Evolutionary conservation across 305 asterid genomes (phyloP), one percentile per base, ranked within the genome.

Genomic region (Ajuga reptans): DNA sequence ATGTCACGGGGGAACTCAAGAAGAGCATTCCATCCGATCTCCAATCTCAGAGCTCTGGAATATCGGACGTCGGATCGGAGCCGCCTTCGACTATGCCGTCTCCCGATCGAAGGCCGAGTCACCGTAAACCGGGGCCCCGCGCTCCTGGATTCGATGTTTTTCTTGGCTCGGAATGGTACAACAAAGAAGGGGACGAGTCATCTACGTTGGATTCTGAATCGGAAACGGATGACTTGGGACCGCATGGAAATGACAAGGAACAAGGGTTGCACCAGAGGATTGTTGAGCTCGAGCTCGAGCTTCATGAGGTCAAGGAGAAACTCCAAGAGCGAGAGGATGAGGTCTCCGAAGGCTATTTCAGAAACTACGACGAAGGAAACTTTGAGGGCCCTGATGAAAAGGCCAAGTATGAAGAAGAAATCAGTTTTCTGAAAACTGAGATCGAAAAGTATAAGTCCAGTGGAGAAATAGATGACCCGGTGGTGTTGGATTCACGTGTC

Each of bases 71-170:
- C 14, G 87, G 89, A 47, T 91, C 96, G 7, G 97, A 91, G 58
- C 84, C 79, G 0, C 86, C 91, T 36, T 83, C 91, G 31, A 43
- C 80, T 41, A 46, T 69, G 73, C 82, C 87, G 0, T 85, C 94
- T 52, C 87, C 92, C 1, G 90, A 83, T 49, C 79, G 61, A 14
- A 72, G 79, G 45, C 76, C 75, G 1, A 72, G 55, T 66, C 80
- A 75, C 5, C 82, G 75, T 9, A 84, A 62, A 59, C 73, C 89
- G 1, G 94, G 75, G 4, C 81, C 72, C 10, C 89, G 96, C 15
- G 86, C 98, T 0, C 78, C 96, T 2, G 96, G 95, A n/a, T 91
- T 91, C 54, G 95, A 87, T 0, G 70, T 71, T 74, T 91, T 91
- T 66, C 94, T 86, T 47, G 71, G 85, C 60, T 58, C 79, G 6